Evolutionary conservation across 257 asterid species (phyloP), one percentile per base, ranked within the genome.

Genomic region (Solanum pimpinellifolium): DNA sequence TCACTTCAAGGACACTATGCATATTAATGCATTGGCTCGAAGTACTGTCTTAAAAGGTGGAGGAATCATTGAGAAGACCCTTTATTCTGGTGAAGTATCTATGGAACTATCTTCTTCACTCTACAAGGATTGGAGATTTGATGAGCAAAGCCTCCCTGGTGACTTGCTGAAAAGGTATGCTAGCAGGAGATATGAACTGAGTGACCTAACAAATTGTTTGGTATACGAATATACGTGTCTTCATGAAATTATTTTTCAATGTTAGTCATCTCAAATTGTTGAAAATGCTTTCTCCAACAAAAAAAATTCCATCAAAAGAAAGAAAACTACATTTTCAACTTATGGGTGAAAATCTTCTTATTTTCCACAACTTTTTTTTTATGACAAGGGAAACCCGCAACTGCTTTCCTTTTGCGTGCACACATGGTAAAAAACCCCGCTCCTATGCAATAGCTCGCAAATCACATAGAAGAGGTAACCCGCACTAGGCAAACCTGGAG

Each of bases 61-160:
- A 75, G 95, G 95, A 47, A 52, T 91, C 77, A 86, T 92, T 49
- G 95, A 92, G 89, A 90, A 86, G 86, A 91, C 86, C 29, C 86
- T 92, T 66, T 91, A 84, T 89, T 89, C 90, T 27, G 90, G 92
- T 65, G 83, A 82, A 49, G 77, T 88, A 21, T 91, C 95, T 4
- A 87, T 91, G 92, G 90, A 91, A 89, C 66, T 91, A 60, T 89
- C 95, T 2, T 90, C 95, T 47, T 81, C 52, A 52, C 90, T 93
- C 62, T 91, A 91, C 85, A 88, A 91, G 72, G 88, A 89, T 76
- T 91, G 95, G 95, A 90, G 92, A 88, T 91, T 93, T 81, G 91
- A 91, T 87, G 91, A 93, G 87, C 94, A 93, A 90, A 86, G 93
- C 89, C 93, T 90, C 86, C 94, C 93, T 66, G 84, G 86, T 59